These are phyloP conservation scores for Thermochaetoides dissita DNA, from an alignment of 2,329 filamentous ascomycete genomes.

Conservation along the genomic window DNA sequence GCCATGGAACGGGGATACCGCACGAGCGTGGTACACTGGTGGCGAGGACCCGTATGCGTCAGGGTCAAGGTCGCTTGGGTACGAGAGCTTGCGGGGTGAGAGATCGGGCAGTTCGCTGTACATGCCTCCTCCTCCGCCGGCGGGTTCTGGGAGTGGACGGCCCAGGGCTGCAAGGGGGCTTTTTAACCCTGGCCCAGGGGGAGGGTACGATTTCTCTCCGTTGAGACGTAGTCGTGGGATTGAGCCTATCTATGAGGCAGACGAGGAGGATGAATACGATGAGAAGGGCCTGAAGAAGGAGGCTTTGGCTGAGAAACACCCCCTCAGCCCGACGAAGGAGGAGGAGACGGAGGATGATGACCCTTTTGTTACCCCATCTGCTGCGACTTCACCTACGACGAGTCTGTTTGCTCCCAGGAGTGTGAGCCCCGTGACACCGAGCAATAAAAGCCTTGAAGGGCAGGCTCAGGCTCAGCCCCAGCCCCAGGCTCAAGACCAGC, in stretches of 20 bases:
- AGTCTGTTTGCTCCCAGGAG: not conserved
- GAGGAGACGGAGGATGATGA: conserved; percentile 21
- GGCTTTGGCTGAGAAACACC: conserved; percentile 5
- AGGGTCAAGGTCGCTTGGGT: conserved; percentile 29
- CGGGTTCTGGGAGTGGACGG: conserved; percentile 7
- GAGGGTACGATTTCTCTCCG: conserved; percentile 18
- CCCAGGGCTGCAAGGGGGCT: conserved; percentile 21
- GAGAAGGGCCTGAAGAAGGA: conserved; percentile 11
- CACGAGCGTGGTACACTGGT: conserved; percentile 30
- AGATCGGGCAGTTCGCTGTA: conserved; percentile 6
- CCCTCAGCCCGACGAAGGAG: conserved; percentile 11
- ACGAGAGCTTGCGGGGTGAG: conserved; percentile 32
- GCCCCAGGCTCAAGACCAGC: not conserved
- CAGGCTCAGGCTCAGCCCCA: not conserved
- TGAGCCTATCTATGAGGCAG: conserved; percentile 45
- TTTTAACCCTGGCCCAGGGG: conserved; percentile 21
- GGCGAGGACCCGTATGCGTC: conserved; percentile 29
- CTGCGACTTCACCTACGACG: conserved; percentile 7
- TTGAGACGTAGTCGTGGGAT: conserved; percentile 20
- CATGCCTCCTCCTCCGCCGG: conserved; percentile 11
- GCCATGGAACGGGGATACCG: conserved; percentile 18
- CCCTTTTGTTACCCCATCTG: conserved; percentile 35
- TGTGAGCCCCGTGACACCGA: not conserved
- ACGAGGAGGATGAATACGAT: conserved; percentile 27
- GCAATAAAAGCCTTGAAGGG: not conserved